phyloP scores from a whole-genome alignment of 2,329 filamentous ascomycete genomes.

The Pseudopithomyces maydicus region DNA sequence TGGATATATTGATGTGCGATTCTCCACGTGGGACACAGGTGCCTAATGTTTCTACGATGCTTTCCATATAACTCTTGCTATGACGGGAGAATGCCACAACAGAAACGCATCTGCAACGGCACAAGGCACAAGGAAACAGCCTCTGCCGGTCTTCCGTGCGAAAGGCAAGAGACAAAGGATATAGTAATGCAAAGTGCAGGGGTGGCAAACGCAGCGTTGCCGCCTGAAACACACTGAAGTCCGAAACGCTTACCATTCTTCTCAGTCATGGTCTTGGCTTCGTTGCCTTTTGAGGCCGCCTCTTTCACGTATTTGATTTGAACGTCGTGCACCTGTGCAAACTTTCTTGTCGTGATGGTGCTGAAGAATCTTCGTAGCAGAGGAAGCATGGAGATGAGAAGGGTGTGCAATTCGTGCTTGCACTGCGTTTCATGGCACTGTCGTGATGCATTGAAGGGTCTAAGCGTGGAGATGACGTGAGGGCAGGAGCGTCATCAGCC shows the following conservation, averaged over 20 bases:
- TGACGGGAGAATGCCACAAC: not conserved
- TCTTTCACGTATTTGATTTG: constrained; percentile 15
- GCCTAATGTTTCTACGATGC: too few species aligned
- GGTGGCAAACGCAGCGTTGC: not conserved
- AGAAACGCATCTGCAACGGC: not conserved
- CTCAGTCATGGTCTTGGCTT: constrained; percentile 16
- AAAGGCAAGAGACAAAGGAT: not conserved
- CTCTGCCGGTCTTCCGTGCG: not conserved
- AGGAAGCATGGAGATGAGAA: not conserved
- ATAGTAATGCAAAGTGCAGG: not conserved
- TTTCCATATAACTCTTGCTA: too few species aligned
- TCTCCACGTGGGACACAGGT: not conserved
- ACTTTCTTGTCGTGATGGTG: constrained; percentile 17
- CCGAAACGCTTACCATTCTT: constrained; percentile 22
- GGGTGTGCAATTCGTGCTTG: not conserved
- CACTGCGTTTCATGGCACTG: not conserved
- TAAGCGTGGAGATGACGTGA: constrained; percentile 3
- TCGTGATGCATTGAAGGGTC: constrained; percentile 1
- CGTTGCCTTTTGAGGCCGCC: not conserved
- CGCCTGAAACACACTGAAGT: not conserved
- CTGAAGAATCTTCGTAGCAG: not conserved
- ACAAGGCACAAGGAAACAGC: not conserved
- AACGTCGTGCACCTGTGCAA: constrained; percentile 39
- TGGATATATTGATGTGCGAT: not conserved
- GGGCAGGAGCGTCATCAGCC: not conserved